Evolutionary conservation across 345 rosid genomes (phyloP).

Genomic region (Gossypium turneri): DNA sequence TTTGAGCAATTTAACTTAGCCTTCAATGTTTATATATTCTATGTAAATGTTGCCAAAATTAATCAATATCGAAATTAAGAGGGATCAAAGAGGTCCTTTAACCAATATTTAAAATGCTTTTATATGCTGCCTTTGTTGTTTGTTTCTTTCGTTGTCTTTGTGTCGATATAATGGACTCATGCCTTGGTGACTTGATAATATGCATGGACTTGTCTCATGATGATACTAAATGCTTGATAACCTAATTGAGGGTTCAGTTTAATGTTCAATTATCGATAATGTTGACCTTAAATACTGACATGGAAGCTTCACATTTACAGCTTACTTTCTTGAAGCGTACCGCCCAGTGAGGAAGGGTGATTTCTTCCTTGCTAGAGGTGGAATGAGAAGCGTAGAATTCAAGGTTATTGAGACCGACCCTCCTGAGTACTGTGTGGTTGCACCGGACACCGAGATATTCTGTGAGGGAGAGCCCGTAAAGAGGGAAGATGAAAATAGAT

Average conservation of each 20-base stretch:
- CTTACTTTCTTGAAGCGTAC: constrained; percentile 87
- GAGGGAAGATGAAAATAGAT: constrained; percentile 86
- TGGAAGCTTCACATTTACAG: constrained; percentile 35
- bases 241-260: neutral
- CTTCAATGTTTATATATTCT: no score
- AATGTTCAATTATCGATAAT: neutral
- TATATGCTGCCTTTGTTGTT: neutral
- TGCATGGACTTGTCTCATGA: neutral
- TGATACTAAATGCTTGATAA: neutral
- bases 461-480: constrained; percentile 93
- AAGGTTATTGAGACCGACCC: constrained; percentile 90
- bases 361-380: constrained; percentile 90
- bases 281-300: constrained; percentile 12
- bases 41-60: no score
- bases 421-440: constrained; percentile 89
- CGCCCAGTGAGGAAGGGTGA: constrained; percentile 98
- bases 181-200: neutral
- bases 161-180: neutral
- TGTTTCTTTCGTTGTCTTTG: neutral
- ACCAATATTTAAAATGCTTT: no score
- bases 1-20: no score
- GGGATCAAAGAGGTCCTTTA: no score
- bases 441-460: constrained; percentile 94
- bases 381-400: constrained; percentile 95
- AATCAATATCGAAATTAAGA: no score